A percentile compares a stretch with the other conserved stretches of the same genome.
These are phyloP conservation scores for Monascus purpureus DNA, from an alignment of 495 filamentous ascomycete species.

Conservation along the genomic window DNA sequence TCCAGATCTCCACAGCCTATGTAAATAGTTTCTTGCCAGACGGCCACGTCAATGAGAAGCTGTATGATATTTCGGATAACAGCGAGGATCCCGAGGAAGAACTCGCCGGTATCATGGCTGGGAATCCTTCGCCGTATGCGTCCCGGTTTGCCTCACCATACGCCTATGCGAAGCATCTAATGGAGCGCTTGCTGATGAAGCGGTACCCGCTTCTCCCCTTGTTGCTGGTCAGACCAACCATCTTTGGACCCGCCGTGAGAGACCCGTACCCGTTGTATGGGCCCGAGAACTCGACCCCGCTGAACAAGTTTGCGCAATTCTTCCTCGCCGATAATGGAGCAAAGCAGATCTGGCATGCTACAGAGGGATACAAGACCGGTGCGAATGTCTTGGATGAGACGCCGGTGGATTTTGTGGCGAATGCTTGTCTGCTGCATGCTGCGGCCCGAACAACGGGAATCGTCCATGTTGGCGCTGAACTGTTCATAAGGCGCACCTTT, in stretches of 20 bases:
- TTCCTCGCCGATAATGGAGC: conserved; percentile 13
- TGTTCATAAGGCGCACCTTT: conserved; percentile 1
- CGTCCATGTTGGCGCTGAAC: conserved; percentile 1
- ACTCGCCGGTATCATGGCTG: conserved; percentile 13
- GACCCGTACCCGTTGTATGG: conserved; percentile 26
- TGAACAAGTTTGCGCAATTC: conserved; percentile 21
- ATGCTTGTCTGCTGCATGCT: conserved; percentile 23
- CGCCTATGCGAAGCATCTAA: conserved; percentile 24
- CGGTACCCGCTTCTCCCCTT: conserved; percentile 19
- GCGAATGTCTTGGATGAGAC: conserved; percentile 26
- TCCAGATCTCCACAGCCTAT: conserved; percentile 25
- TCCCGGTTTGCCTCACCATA: conserved; percentile 21
- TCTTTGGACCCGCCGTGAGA: conserved; percentile 24
- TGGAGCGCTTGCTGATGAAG: conserved; percentile 20
- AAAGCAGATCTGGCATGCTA: conserved; percentile 21
- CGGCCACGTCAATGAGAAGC: conserved; percentile 17
- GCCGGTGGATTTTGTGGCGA: conserved; percentile 27
- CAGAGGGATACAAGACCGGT: conserved; percentile 16
- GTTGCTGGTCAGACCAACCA: conserved; percentile 25
- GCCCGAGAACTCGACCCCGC: conserved; percentile 18
- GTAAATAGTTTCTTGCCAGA: conserved; percentile 24
- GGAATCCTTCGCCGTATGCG: conserved; percentile 8
- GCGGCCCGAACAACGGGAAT: conserved; percentile 20
- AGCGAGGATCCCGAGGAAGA: conserved; percentile 19
- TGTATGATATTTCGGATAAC: conserved; percentile 11